phyloP scores from a whole-genome alignment of 345 rosid genomes.

The Nephelium lappaceum region DNA sequence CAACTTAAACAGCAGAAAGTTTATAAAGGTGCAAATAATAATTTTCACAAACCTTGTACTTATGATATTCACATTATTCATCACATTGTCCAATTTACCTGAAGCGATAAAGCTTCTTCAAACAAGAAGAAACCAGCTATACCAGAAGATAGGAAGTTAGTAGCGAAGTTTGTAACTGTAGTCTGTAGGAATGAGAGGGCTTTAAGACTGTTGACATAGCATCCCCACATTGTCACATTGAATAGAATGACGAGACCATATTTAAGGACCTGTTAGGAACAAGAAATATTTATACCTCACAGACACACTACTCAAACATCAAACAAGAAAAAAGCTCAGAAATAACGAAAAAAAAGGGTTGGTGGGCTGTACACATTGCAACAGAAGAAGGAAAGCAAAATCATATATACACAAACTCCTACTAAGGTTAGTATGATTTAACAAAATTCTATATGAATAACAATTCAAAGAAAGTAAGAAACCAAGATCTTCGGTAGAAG shows the following conservation, averaged over 20 bases:
- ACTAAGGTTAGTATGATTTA: neutral
- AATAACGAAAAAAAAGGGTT: neutral
- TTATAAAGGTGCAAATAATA: neutral
- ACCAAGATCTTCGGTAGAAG: neutral
- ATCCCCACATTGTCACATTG: constrained; percentile 90
- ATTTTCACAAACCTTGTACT: neutral
- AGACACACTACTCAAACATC: too few species aligned
- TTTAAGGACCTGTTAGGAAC: constrained; percentile 46
- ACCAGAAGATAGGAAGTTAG: constrained; percentile 84
- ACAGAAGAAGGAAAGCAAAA: neutral
- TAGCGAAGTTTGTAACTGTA: constrained; percentile 78
- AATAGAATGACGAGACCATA: constrained; percentile 64
- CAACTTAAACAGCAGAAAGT: neutral
- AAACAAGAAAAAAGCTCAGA: neutral
- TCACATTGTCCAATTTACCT: constrained; percentile 37
- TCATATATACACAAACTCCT: neutral
- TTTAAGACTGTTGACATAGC: constrained; percentile 85
- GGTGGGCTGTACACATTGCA: neutral
- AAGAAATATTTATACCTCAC: neutral
- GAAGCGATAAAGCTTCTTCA: constrained; percentile 53
- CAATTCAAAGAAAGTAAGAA: neutral
- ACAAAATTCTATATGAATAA: neutral
- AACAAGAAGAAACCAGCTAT: constrained; percentile 81
- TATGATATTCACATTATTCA: neutral
- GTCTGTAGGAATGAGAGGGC: constrained; percentile 91